A percentile compares a stretch with the other conserved stretches of the same genome.
Conservation (phyloP, 495 filamentous ascomycete genomes). For the Daldinia caldariorum region DNA sequence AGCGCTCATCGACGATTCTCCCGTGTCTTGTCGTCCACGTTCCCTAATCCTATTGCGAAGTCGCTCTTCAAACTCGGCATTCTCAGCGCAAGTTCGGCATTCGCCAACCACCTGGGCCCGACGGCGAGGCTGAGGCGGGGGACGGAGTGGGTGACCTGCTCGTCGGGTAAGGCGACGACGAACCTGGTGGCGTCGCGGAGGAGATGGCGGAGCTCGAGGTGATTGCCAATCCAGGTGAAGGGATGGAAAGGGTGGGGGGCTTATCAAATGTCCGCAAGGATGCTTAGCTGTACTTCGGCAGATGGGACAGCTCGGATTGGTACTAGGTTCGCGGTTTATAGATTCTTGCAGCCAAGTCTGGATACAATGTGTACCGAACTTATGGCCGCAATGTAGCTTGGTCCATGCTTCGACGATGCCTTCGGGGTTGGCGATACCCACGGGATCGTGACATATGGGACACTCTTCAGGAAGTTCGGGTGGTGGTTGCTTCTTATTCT, state of each 20-base stretch:
- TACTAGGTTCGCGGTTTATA: slow-evolving; percentile 48
- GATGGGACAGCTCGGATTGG: slow-evolving; percentile 52
- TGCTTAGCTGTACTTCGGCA: slow-evolving; percentile 54
- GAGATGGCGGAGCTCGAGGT: slow-evolving; percentile 36
- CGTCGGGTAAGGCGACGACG: slow-evolving; percentile 44
- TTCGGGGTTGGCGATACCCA: slow-evolving; percentile 50
- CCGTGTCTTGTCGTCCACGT: slow-evolving; percentile 26
- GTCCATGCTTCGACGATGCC: slow-evolving; percentile 56
- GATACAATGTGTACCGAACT: slow-evolving; percentile 59
- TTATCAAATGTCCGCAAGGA: slow-evolving; percentile 53
- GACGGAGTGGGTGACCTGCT: slow-evolving; percentile 31
- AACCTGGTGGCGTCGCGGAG: slow-evolving; percentile 36
- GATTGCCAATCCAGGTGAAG: slow-evolving; percentile 32
- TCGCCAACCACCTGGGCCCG: slow-evolving; percentile 41
- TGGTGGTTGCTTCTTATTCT: slow-evolving; percentile 22
- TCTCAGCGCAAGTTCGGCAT: slow-evolving; percentile 39
- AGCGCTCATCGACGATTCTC: slow-evolving; percentile 10
- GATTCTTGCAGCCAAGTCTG: slow-evolving; percentile 54
- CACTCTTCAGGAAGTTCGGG: slow-evolving; percentile 47
- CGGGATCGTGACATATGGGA: slow-evolving; percentile 57
- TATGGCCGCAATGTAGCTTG: slow-evolving; percentile 56
- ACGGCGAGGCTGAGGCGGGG: slow-evolving; percentile 39
- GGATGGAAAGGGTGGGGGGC: slow-evolving; percentile 24
- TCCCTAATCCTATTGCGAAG: slow-evolving; percentile 25
- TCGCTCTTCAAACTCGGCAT: slow-evolving; percentile 32